Evolutionary conservation across 108 stramenopile genomes (phyloP).

Genomic region (Tribonema minus): DNA sequence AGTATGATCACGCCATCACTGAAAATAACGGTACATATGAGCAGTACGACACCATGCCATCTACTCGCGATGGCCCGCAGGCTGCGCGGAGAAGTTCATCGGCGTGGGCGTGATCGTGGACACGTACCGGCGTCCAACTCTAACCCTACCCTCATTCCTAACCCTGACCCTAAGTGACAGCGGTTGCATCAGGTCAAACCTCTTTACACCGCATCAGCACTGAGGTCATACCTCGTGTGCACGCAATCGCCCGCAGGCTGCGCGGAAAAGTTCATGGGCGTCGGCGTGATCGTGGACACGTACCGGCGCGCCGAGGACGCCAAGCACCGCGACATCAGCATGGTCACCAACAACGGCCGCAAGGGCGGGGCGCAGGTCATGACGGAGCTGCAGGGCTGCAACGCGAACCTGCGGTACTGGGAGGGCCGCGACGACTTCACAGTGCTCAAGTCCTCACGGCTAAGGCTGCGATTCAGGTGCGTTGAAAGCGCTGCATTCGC

Average conservation of each 20-base stretch:
- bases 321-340: slow-evolving; percentile 17
- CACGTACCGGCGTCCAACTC: slow-evolving; percentile 11
- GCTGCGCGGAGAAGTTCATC: background rate
- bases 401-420: slow-evolving; percentile 13
- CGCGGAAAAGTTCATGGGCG: background rate
- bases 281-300: slow-evolving; percentile 17
- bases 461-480: background rate
- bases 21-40: too few species aligned
- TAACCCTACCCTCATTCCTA: too few species aligned
- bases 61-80: too few species aligned
- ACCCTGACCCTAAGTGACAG: too few species aligned
- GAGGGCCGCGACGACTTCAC: slow-evolving; percentile 33
- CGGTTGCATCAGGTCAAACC: too few species aligned
- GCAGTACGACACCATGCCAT: too few species aligned
- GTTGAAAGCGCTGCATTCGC: too few species aligned
- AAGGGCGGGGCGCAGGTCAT: background rate
- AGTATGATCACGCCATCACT: too few species aligned
- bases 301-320: background rate
- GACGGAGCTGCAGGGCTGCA: background rate
- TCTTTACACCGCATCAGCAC: too few species aligned
- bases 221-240: too few species aligned
- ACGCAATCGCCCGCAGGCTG: too few species aligned
- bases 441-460: background rate
- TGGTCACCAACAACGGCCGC: slow-evolving; percentile 27
- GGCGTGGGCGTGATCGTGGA: slow-evolving; percentile 3